phyloP scores from a whole-genome alignment of 345 rosid genomes.

The Populus davidiana region DNA sequence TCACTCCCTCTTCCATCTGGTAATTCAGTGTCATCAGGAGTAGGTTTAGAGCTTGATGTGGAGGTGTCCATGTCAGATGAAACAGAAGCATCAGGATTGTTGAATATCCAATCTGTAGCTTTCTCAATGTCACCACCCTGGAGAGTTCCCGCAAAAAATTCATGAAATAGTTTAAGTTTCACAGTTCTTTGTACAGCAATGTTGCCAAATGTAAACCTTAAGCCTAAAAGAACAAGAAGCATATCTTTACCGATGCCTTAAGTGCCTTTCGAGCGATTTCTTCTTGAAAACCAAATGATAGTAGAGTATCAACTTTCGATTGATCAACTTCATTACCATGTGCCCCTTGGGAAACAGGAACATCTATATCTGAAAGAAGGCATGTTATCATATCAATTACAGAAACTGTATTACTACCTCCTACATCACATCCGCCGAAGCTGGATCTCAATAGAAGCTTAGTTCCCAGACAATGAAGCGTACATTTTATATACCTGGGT shows the following conservation, averaged over 20 bases:
- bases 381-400: neutral
- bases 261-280: slow-evolving; percentile 81
- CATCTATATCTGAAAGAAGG: slow-evolving; percentile 60
- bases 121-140: slow-evolving; percentile 93
- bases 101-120: slow-evolving; percentile 99
- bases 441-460: neutral
- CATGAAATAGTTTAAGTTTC: neutral
- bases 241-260: slow-evolving; percentile 60
- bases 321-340: slow-evolving; percentile 46
- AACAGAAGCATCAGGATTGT: slow-evolving; percentile 69
- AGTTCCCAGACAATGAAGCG: neutral
- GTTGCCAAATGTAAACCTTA: neutral
- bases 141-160: slow-evolving; percentile 1
- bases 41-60: slow-evolving; percentile 43
- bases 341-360: slow-evolving; percentile 51
- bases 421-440: neutral
- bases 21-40: slow-evolving; percentile 41
- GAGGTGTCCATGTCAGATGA: slow-evolving; percentile 68
- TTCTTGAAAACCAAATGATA: slow-evolving; percentile 89
- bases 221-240: slow-evolving; percentile 4
- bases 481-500: slow-evolving; percentile 53
- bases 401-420: neutral
- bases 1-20: slow-evolving; percentile 95
- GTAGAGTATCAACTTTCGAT: slow-evolving; percentile 67
- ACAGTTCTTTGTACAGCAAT: neutral